Percentiles rank a stretch among this genome's conserved stretches.
Conservation (phyloP, 805 yeast genomes). For the Ogataea angusta region DNA sequence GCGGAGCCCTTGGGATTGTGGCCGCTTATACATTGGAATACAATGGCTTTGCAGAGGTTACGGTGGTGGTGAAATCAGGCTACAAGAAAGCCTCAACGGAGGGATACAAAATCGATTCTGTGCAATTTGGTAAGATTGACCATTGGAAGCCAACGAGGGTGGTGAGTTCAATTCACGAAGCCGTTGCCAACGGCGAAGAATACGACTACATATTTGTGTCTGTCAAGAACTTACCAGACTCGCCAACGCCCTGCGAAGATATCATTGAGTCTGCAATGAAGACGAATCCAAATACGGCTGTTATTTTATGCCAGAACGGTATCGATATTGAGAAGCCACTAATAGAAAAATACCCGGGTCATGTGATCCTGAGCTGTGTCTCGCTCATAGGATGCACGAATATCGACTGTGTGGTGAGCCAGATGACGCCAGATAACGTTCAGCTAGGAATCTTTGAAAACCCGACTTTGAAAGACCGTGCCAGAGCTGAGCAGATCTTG, state of each 20-base stretch:
- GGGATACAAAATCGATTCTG: slow-evolving; percentile 59
- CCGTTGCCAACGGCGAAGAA: slow-evolving; percentile 33
- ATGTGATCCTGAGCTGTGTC: slow-evolving; percentile 36
- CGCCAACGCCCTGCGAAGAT: slow-evolving; percentile 39
- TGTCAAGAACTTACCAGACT: slow-evolving; percentile 62
- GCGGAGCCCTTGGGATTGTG: slow-evolving; percentile 85
- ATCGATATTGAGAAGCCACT: slow-evolving; percentile 38
- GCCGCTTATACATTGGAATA: slow-evolving; percentile 59
- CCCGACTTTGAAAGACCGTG: slow-evolving; percentile 21
- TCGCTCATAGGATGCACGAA: slow-evolving; percentile 33
- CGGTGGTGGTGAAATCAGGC: slow-evolving; percentile 61
- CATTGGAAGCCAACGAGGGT: slow-evolving; percentile 54
- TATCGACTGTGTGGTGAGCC: slow-evolving; percentile 25
- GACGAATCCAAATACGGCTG: slow-evolving; percentile 24
- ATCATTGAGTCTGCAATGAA: slow-evolving; percentile 38
- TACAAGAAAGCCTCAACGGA: slow-evolving; percentile 46
- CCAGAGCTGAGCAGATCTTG: slow-evolving; percentile 23
- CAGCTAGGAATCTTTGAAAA: slow-evolving; percentile 34
- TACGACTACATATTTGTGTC: slow-evolving; percentile 58
- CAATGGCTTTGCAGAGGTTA: slow-evolving; percentile 45
- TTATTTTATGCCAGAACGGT: slow-evolving; percentile 39
- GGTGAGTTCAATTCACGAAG: slow-evolving; percentile 41
- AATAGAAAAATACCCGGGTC: slow-evolving; percentile 32
- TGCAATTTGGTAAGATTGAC: slow-evolving; percentile 53
- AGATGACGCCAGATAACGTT: slow-evolving; percentile 32